Percentiles rank a stretch among this genome's conserved stretches.
phyloP scores from a whole-genome alignment of 1,139 yeast species.

The Sugiyamaella pinicola region DNA sequence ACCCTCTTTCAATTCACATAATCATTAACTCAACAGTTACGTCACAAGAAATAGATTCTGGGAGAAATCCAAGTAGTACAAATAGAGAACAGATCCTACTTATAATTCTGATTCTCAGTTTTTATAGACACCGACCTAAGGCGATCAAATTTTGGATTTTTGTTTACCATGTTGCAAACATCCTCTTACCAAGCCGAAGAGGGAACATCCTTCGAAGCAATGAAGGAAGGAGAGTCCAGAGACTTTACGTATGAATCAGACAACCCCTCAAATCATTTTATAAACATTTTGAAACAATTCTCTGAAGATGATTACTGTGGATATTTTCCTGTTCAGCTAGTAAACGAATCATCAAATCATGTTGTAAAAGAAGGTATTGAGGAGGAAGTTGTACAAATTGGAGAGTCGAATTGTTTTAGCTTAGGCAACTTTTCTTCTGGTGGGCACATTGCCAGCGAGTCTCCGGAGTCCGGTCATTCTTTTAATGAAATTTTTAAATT shows the following conservation, averaged over 20 bases:
- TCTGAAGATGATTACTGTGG: constrained; percentile 5
- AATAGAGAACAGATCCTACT: neutral
- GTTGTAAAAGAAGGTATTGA: neutral
- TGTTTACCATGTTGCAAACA: constrained; percentile 10
- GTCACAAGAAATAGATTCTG: neutral
- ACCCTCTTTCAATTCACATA: constrained; percentile 1
- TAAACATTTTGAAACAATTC: neutral
- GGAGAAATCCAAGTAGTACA: neutral
- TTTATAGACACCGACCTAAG: no score
- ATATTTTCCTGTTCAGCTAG: constrained; percentile 1
- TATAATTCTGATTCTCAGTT: neutral
- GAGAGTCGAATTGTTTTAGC: neutral
- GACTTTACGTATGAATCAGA: constrained; percentile 4
- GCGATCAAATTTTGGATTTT: neutral
- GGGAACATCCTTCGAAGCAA: constrained; percentile 1
- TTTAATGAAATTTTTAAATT: constrained; percentile 8
- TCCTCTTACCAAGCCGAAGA: constrained; percentile 11
- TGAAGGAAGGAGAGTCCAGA: constrained; percentile 3
- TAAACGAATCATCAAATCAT: neutral
- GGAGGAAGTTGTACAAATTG: neutral
- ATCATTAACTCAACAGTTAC: neutral
- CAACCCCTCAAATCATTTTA: neutral
- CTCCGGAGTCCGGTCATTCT: neutral
- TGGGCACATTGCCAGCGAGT: neutral
- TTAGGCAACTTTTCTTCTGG: neutral